Evolutionary conservation across 1,284 basidiomycete species (phyloP), one percentile per base, ranked within the genome.

Genomic region (Ustilago curta): DNA sequence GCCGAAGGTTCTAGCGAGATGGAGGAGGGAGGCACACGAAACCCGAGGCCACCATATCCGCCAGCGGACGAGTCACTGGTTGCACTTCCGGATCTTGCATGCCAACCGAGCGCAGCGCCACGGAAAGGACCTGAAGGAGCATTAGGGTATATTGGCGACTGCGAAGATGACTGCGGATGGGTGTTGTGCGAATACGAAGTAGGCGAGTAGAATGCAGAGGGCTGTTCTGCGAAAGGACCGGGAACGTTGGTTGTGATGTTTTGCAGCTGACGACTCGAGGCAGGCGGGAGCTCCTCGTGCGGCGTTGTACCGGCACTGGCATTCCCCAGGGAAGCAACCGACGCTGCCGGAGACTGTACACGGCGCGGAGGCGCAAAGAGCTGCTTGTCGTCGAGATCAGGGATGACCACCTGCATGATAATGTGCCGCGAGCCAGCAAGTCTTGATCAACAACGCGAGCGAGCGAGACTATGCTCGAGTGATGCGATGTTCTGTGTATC

Each of bases 371-470:
- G 72, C 23, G 59, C 67, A 27, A 78, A 68, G 23, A 67, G 39
- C 47, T 80, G 67, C 45, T 80, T 81, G 31, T 79, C 82, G 48
- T 83, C 82, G 37, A 83, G 62, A 59, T 83, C 82, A 1, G 82
- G 82, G 23, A 83, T 83, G 39, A 80, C 75, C 43, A 83, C 80
- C 70, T 83, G 81, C 70, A 76, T 76, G n/a, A 35, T 59, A 51
- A 35, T 59, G 55, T 27, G 9, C 2, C 9, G n/a, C 25, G 8
- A 32, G 14, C 2, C 37, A 12, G 50, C n/a, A 5, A 16, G 31
- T 14, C 9, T 37, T 37, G 8, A 37, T 27, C 53, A 27, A 4
- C 27, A 27, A 27, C 3, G 19, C 19, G n/a, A 29, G 32, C 29
- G 12, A 37, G 35, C 35, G 35, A 37, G 35, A 37, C 35, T 37